Percentiles rank a stretch among this genome's conserved stretches.
Conservation (phyloP, 202 grass and related monocot genomes). For the Panicum virgatum region DNA sequence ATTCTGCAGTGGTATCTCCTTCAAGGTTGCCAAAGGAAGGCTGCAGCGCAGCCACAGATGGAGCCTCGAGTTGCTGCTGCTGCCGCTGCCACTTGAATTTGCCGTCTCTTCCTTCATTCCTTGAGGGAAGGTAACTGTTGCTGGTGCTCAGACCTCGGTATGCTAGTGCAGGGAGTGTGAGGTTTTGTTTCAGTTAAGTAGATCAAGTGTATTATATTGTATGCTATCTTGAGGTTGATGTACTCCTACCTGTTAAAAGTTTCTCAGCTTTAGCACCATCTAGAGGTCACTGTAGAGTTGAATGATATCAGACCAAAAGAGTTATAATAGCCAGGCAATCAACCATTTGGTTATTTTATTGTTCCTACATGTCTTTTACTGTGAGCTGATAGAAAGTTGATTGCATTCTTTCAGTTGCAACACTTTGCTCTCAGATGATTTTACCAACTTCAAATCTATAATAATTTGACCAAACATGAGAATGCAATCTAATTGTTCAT, state of each 20-base stretch:
- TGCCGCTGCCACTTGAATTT: constrained; percentile 33
- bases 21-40: constrained; percentile 45
- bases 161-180: constrained; percentile 5
- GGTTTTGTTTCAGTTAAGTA: constrained; percentile 31
- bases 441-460: neutral
- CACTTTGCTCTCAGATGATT: neutral
- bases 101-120: neutral
- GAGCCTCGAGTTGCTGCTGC: constrained; percentile 6
- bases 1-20: constrained; percentile 65
- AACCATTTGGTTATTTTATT: neutral
- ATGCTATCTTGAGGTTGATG: neutral
- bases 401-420: neutral
- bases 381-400: neutral
- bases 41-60: neutral
- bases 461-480: neutral
- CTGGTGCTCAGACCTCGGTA: neutral
- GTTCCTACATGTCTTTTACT: neutral
- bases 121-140: constrained; percentile 19
- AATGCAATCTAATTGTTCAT: neutral
- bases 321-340: constrained; percentile 3
- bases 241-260: neutral
- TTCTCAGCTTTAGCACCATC: constrained; percentile 12
- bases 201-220: neutral
- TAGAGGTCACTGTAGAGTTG: constrained; percentile 35
- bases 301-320: neutral